Base-by-base conservation (phyloP, 805 yeast species). In the Barnettozyma vustinii region DNA sequence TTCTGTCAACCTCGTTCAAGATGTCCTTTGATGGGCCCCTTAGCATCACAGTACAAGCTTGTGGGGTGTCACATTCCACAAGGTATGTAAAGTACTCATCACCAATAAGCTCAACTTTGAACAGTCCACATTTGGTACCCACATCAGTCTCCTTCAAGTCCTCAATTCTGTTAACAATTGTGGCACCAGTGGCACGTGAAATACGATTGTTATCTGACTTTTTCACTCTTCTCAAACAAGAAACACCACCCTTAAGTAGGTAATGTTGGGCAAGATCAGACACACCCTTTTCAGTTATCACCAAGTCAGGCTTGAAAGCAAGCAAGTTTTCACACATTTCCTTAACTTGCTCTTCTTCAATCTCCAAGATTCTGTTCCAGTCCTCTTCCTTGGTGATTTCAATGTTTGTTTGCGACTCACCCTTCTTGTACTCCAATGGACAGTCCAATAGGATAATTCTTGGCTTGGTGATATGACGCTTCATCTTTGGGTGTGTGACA, bases 401-500 rank as follows among this genome's bases (percentile, higher is more conserved):
- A 58, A 94, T 88, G 70, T 94, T 92, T 47, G 98, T 94, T 69
- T 94, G 99, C 3, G 97, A 90, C 72, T 94, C 99, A 56, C 99
- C 99, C 77, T 94, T 94, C 74, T 94, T 94, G 73, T 94, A 94
- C 71, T 94, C 99, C 60, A 94, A 76, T 12, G 99, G 97, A 70
- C 97, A 91, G 71, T 94, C 99, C 58, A 94, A 76, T 57, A 94
- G 76, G 18, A 94, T 79, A 48, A 94, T 80, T 55, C 92, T 80
- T 45, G 99, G 99, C 62, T 89, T 87, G 65, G 84, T 87, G 58
- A 94, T 86, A 59, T 74, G 64, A 66, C 99, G 83, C 59, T 84
- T 84, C 99, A 94, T 94, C 69, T 91, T 90, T 54, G 99, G 99
- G 70, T 94, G 99, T n/a, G 95, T 90, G 50, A 94, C 95, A 65